Evolutionary conservation across 108 stramenopile genomes (phyloP).

Genomic region (Conticribra guillardii): DNA sequence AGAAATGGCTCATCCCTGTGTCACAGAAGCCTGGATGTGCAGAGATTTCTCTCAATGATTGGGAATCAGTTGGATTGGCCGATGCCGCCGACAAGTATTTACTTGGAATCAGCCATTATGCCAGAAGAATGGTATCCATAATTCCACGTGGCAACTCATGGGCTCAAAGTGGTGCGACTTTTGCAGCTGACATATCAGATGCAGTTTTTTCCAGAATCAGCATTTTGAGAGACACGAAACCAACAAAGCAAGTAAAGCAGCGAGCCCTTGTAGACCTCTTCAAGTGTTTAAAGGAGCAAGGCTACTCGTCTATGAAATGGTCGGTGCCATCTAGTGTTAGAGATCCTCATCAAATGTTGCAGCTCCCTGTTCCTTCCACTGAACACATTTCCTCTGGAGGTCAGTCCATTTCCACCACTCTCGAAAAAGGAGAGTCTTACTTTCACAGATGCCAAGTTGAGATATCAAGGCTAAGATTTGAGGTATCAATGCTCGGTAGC

Average conservation of each 20-base stretch:
- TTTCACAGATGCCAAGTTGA: conserved; percentile 70
- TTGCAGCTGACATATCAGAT: conserved; percentile 60
- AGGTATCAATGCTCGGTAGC: conserved; percentile 73
- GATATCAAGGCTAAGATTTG: conserved; percentile 62
- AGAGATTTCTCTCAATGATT: conserved; percentile 24
- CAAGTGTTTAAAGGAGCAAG: conserved; percentile 78
- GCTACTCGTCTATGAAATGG: conserved; percentile 77
- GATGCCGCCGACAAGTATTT: conserved; percentile 47
- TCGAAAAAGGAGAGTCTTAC: conserved; percentile 69
- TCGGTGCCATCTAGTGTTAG: conserved; percentile 64
- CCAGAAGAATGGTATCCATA: conserved; percentile 59
- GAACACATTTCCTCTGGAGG: conserved; percentile 1
- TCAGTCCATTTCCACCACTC: conserved; percentile 1
- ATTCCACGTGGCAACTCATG: conserved; percentile 37
- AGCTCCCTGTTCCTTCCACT: conserved; percentile 63
- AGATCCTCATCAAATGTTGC: conserved; percentile 64
- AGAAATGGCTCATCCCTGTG: background rate
- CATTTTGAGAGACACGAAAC: conserved; percentile 66
- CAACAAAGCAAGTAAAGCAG: conserved; percentile 90
- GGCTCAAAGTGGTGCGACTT: conserved; percentile 47
- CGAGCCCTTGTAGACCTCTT: conserved; percentile 91
- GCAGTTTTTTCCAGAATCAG: conserved; percentile 89
- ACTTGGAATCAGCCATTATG: conserved; percentile 52
- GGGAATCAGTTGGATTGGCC: conserved; percentile 25
- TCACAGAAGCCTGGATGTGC: conserved; percentile 7